A percentile compares a stretch with the other conserved stretches of the same genome.
Evolutionary conservation across 2,329 filamentous ascomycete species (phyloP).

Genomic region (Emergomyces africanus): DNA sequence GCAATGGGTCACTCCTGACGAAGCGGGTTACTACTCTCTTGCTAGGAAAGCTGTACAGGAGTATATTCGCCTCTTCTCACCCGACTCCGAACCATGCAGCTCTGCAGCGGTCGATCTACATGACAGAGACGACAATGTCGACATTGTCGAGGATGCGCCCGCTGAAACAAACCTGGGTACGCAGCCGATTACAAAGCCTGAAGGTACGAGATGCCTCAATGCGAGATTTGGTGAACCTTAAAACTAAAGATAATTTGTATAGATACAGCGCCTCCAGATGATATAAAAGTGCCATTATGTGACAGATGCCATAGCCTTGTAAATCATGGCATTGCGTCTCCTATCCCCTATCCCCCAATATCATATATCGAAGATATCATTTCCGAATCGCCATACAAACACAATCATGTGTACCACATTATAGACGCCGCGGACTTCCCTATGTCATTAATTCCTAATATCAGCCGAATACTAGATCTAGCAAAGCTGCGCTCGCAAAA

Average conservation of each 20-base stretch:
- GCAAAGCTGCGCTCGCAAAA: conserved; percentile 69
- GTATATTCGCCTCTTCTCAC: conserved; percentile 12
- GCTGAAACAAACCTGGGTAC: conserved; percentile 2
- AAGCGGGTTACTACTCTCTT: conserved; percentile 46
- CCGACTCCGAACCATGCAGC: not conserved
- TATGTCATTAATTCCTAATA: conserved; percentile 72
- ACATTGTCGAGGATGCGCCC: not conserved
- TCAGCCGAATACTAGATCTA: conserved; percentile 57
- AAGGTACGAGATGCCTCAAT: not conserved
- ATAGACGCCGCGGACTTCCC: conserved; percentile 95
- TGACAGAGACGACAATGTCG: not conserved
- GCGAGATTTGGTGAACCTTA: not conserved
- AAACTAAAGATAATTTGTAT: not conserved
- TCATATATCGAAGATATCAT: conserved; percentile 74
- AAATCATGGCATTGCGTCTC: conserved; percentile 57
- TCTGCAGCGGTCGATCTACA: not conserved
- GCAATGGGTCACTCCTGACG: conserved; percentile 41
- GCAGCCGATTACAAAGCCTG: conserved; percentile 7
- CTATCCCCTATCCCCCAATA: conserved; percentile 70
- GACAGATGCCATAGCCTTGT: conserved; percentile 74
- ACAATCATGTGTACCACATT: conserved; percentile 92
- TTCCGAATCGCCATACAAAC: conserved; percentile 72
- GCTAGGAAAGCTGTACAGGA: conserved; percentile 36
- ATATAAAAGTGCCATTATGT: conserved; percentile 49
- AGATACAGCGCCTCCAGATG: not conserved